These are phyloP conservation scores for Alternaria gaisen DNA, from an alignment of 2,329 filamentous ascomycete genomes.

Conservation along the genomic window DNA sequence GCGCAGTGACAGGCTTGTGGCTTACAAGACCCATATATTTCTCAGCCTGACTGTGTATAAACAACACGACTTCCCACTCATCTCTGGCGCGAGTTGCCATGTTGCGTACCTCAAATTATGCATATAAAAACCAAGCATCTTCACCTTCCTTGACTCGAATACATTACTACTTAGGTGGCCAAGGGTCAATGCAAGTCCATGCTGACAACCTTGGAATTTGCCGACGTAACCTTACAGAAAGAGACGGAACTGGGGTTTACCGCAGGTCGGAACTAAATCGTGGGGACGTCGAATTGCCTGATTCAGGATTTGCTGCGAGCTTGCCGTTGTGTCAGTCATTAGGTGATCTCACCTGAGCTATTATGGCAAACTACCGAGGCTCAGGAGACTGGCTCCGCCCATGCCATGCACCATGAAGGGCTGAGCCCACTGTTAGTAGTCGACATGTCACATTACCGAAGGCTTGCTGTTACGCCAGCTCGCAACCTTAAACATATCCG, in stretches of 20 bases:
- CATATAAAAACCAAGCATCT: neutral
- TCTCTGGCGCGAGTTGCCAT: neutral
- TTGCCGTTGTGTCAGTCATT: neutral
- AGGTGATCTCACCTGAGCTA: neutral
- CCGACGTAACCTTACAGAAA: neutral
- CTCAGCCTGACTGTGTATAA: slow-evolving; percentile 1
- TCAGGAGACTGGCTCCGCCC: neutral
- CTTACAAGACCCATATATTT: slow-evolving; percentile 1
- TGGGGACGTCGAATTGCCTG: neutral
- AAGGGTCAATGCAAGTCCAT: neutral
- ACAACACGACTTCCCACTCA: neutral
- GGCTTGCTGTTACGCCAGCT: neutral
- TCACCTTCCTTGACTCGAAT: neutral
- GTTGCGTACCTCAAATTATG: neutral
- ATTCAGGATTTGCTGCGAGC: neutral
- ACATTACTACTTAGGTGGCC: neutral
- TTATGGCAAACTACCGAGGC: neutral
- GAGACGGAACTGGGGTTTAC: neutral
- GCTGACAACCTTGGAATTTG: neutral
- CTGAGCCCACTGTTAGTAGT: neutral
- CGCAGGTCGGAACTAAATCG: neutral
- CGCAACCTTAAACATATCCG: neutral
- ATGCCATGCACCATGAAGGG: neutral
- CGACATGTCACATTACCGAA: neutral
- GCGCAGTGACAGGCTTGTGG: neutral